Evolutionary conservation across 2,329 filamentous ascomycete species (phyloP), one percentile per base, ranked within the genome.

Genomic region (Westerdykella sp.): DNA sequence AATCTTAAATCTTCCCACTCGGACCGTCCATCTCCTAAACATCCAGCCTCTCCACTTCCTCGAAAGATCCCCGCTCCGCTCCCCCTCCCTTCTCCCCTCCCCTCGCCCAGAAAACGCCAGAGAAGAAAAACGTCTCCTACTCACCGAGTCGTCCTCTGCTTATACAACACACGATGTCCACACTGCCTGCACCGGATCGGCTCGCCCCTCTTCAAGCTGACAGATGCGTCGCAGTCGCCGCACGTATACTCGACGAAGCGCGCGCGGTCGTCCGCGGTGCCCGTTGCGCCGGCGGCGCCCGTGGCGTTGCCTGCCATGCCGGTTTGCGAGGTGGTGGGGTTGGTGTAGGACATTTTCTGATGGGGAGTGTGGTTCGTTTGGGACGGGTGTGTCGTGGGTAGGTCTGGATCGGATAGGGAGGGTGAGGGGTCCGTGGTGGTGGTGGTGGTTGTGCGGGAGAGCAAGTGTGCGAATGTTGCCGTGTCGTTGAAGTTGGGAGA

Each of bases 71-170:
- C 21, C 12, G 18, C 11, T 11, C 16, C 28, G 15, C 22, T 13
- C 36, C 34, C 22, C 34, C 3, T 22, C 41, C 31, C 23, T 15
- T 21, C 34, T 32, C 40, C 13, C 31, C 28, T 15, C 40, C 35
- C 44, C 31, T 16, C 31, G 34, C 4, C 16, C 40, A 31, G 35
- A 25, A 25, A 18, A 13, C 15, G 4, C 32, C n/a, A 18, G 12
- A 31, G 39, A 34, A 37, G 14, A 13, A 23, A 31, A 16, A 39
- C 14, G 39, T 13, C 23, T 36, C 18, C 39, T 46, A 72, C 84
- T 70, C 67, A 96, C 93, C 93, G 81, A 77, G 95, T 96, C 36
- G 93, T 98, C 64, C 93, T 75, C 79, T 96, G 87, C 80, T 98
- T 98, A 73, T 97, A 97, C 55, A 98, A 72, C 48, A 98, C 89